Evolutionary conservation across 2,329 filamentous ascomycete species (phyloP).

Genomic region (Trichoderma endophyticum): DNA sequence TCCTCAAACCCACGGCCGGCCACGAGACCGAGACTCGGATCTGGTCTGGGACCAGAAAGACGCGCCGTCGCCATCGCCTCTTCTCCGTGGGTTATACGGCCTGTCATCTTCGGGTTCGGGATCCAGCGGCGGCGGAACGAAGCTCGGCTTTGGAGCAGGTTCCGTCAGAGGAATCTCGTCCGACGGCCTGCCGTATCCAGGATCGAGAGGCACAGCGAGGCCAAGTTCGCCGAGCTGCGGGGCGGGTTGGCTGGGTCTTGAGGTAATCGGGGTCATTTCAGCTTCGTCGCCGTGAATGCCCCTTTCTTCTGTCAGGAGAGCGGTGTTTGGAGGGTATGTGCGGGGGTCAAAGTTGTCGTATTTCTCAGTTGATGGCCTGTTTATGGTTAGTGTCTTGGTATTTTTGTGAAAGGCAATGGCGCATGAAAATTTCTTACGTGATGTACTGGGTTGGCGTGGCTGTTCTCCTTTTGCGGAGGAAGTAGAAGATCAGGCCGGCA

Average conservation of each 20-base stretch:
- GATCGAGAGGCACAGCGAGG: slow-evolving; percentile 3
- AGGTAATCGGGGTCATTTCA: neutral
- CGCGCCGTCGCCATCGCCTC: slow-evolving; percentile 12
- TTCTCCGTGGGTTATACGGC: slow-evolving; percentile 15
- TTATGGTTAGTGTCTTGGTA: slow-evolving; percentile 22
- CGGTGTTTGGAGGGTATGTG: neutral
- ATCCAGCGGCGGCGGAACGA: neutral
- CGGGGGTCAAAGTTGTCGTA: neutral
- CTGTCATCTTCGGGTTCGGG: neutral
- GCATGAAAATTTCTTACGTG: slow-evolving; percentile 31
- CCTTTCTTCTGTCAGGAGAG: neutral
- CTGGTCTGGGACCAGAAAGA: slow-evolving; percentile 19
- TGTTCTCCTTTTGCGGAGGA: slow-evolving; percentile 41
- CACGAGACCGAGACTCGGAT: slow-evolving; percentile 4
- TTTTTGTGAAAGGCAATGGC: neutral
- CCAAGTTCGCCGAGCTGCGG: slow-evolving; percentile 4
- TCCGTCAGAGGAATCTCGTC: slow-evolving; percentile 17
- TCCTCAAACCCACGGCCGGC: slow-evolving; percentile 9
- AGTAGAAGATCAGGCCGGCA: slow-evolving; percentile 41
- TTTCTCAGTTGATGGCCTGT: slow-evolving; percentile 27
- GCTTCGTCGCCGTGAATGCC: neutral
- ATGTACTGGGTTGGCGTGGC: slow-evolving; percentile 32
- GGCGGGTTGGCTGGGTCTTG: neutral
- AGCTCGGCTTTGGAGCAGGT: neutral
- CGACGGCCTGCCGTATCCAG: neutral